Evolutionary conservation across 495 filamentous ascomycete species (phyloP), one percentile per base, ranked within the genome.

Genomic region (Penicillium silybi): DNA sequence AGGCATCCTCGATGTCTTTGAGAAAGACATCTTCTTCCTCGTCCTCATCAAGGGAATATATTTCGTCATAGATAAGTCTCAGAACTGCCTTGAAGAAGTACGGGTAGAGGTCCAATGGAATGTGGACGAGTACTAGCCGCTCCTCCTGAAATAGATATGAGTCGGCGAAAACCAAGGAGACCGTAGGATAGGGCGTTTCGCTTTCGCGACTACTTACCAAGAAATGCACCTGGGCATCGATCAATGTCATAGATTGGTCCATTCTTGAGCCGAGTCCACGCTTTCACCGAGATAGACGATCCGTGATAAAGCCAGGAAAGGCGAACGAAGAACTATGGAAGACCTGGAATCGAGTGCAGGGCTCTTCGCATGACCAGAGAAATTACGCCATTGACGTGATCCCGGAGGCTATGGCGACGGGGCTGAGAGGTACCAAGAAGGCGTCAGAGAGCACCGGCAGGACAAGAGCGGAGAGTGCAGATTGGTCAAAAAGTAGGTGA

Each of bases 81-180:
- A 96, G 75, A 44, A 98, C 88, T 0, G 91, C 81, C 59, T 93
- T 87, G 34, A 96, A 73, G 63, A 96, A 90, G 52, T 76, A 80
- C 2, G 86, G 78, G 63, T 97, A 97, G 29, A 92, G 77, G 25
- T 84, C 73, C 42, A 96, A 68, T 2, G 93, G 92, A 46, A 98
- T 95, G 66, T 96, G 92, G 53, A 97, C 89, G 47, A 98, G 78
- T 61, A 83, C 90, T 56, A 97, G 76, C 46, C 83, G 83, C 56
- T 89, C 89, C 57, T 96, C 90, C 93, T 98, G 74, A 8, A n/a
- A 50, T 40, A 25, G 19, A 22, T 15, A 40, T 48, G 39, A 58
- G 10, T 9, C 19, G 10, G 25, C 34, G 23, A 15, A 40, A 25
- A 48, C 35, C 11, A 10, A 41, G 8, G n/a, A n/a, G n/a, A n/a